phyloP scores from a whole-genome alignment of 2,329 filamentous ascomycete genomes.

The Colletotrichum caudatum region DNA sequence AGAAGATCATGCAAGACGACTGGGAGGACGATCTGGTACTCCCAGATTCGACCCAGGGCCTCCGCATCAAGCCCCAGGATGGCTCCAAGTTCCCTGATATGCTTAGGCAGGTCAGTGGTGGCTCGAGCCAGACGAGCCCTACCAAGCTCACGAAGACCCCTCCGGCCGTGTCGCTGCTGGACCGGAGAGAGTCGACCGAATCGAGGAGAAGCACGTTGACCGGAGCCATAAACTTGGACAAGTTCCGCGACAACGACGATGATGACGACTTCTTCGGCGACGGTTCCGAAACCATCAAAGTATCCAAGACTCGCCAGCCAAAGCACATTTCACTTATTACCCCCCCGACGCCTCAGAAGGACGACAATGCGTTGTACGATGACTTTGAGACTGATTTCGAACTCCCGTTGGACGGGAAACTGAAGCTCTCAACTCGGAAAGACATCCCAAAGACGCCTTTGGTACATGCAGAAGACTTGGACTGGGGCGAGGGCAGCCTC shows the following conservation, averaged over 20 bases:
- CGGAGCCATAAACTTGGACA: conserved; percentile 69
- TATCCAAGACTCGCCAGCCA: conserved; percentile 67
- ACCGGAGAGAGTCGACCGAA: conserved; percentile 48
- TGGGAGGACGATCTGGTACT: conserved; percentile 85
- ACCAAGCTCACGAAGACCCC: conserved; percentile 54
- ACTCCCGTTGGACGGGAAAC: conserved; percentile 73
- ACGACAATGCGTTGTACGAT: conserved; percentile 61
- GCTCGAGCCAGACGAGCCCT: conserved; percentile 66
- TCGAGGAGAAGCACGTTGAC: conserved; percentile 53
- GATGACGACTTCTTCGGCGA: conserved; percentile 75
- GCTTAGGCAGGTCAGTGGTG: conserved; percentile 73
- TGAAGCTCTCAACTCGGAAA: conserved; percentile 72
- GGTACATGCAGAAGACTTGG: conserved; percentile 78
- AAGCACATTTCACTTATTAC: conserved; percentile 67
- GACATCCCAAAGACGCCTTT: conserved; percentile 74
- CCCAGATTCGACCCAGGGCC: conserved; percentile 66
- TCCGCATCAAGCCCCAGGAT: conserved; percentile 75
- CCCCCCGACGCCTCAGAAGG: conserved; percentile 66
- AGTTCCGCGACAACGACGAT: conserved; percentile 71
- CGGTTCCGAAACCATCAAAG: conserved; percentile 74
- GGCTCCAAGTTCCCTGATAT: conserved; percentile 74
- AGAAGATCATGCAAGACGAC: conserved; percentile 80
- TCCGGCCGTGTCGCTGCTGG: conserved; percentile 47
- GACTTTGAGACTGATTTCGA: conserved; percentile 81
- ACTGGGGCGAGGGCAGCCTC: conserved; percentile 94